Percentiles rank a stretch among this genome's conserved stretches.
Conservation (phyloP, 331 rosid species). For the Quercus lobata region DNA sequence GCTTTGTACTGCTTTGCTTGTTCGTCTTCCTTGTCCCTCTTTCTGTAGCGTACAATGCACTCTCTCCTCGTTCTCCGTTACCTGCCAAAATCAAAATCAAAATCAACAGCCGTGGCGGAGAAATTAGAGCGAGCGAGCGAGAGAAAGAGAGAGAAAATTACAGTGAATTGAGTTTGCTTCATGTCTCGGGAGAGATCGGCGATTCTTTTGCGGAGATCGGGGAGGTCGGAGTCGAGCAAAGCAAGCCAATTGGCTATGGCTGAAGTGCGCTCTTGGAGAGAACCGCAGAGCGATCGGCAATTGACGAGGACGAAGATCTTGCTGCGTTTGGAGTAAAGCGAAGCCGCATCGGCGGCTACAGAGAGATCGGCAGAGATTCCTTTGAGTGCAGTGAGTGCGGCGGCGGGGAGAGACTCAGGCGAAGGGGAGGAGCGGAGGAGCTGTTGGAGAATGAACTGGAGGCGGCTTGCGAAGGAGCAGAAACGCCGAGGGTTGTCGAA, state of each 20-base stretch:
- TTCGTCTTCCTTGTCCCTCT: slow-evolving; percentile 39
- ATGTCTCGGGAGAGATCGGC: slow-evolving; percentile 45
- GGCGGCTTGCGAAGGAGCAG: slow-evolving; percentile 31
- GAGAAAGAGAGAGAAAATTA: slow-evolving; percentile 2
- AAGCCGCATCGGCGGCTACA: slow-evolving; percentile 14
- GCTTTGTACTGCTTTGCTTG: slow-evolving; percentile 52
- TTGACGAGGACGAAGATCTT: slow-evolving; percentile 39
- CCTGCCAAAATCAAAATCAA: slow-evolving; percentile 16
- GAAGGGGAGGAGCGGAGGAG: slow-evolving; percentile 20
- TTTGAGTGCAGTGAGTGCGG: slow-evolving; percentile 32
- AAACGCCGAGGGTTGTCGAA: slow-evolving; percentile 34
- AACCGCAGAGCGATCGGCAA: slow-evolving; percentile 31
- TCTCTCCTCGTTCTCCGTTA: slow-evolving; percentile 43
- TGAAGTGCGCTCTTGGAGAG: slow-evolving; percentile 20
- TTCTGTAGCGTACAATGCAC: slow-evolving; percentile 36
- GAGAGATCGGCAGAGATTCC: slow-evolving; percentile 35
- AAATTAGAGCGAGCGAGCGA: not conserved
- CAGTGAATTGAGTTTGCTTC: slow-evolving; percentile 43
- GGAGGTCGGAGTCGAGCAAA: slow-evolving; percentile 29
- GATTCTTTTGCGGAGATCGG: slow-evolving; percentile 41
- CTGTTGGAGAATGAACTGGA: slow-evolving; percentile 25
- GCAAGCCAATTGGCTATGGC: slow-evolving; percentile 43
- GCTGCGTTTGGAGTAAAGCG: slow-evolving; percentile 25
- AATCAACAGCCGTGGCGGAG: not conserved
- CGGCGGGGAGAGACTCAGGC: slow-evolving; percentile 12